These are phyloP conservation scores for Hypomontagnella monticulosa DNA, from an alignment of 495 filamentous ascomycete species.

Conservation along the genomic window DNA sequence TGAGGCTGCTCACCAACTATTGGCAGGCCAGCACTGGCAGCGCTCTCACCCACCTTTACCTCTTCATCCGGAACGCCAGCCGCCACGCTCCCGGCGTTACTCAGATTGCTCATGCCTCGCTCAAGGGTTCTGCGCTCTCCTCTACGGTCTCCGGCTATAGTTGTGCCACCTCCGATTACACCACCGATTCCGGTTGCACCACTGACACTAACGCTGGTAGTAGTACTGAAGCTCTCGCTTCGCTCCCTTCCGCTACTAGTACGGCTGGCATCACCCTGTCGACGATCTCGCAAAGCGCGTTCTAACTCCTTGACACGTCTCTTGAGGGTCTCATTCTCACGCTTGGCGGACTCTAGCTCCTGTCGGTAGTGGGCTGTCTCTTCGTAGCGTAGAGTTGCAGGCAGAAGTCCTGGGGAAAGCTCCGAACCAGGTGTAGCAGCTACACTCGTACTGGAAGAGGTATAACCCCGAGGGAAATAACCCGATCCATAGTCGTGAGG, in stretches of 20 bases:
- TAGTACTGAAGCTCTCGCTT: constrained; percentile 48
- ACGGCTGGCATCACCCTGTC: constrained; percentile 55
- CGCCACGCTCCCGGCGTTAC: constrained; percentile 48
- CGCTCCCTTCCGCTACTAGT: constrained; percentile 51
- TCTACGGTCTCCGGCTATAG: constrained; percentile 41
- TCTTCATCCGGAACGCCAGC: constrained; percentile 60
- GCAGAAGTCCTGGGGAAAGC: constrained; percentile 57
- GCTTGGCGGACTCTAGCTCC: constrained; percentile 77
- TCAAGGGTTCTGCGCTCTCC: constrained; percentile 42
- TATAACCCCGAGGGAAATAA: constrained; percentile 46
- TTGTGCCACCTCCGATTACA: constrained; percentile 34
- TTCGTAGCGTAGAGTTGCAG: constrained; percentile 71
- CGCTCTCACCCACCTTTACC: constrained; percentile 66
- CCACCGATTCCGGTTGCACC: constrained; percentile 35
- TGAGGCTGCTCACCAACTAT: constrained; percentile 16
- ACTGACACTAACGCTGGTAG: constrained; percentile 45
- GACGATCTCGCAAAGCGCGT: constrained; percentile 55
- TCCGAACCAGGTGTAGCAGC: constrained; percentile 49
- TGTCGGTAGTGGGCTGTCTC: constrained; percentile 72
- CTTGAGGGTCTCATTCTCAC: constrained; percentile 83
- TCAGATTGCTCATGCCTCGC: constrained; percentile 48
- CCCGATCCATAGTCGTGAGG: constrained; percentile 43
- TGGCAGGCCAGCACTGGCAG: constrained; percentile 56
- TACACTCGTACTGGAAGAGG: constrained; percentile 44
- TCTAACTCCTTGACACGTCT: constrained; percentile 80